Conservation (phyloP, 2,329 filamentous ascomycete species). For the Nemania sp. region DNA sequence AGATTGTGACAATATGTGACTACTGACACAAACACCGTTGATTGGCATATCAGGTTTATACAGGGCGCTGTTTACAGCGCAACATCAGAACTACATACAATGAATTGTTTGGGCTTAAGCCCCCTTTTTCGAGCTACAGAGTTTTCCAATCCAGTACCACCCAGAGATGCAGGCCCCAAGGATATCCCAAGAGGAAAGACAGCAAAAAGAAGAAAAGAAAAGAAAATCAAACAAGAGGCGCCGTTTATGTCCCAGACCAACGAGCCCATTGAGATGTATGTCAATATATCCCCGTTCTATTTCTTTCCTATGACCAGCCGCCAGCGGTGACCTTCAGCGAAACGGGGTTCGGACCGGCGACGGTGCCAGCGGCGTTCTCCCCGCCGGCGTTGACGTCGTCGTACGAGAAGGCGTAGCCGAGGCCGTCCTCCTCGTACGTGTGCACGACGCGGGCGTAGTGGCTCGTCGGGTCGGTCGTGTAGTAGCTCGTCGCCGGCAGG, state of each 20-base stretch:
- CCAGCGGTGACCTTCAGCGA: slow-evolving; percentile 54
- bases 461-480: slow-evolving; percentile 49
- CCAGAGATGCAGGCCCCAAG: slow-evolving; percentile 5
- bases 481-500: slow-evolving; percentile 47
- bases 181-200: neutral
- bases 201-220: too few species aligned
- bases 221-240: too few species aligned
- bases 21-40: too few species aligned
- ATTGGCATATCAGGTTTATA: neutral
- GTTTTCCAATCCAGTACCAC: neutral
- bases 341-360: slow-evolving; percentile 51
- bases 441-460: slow-evolving; percentile 68
- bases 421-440: slow-evolving; percentile 59
- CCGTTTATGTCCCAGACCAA: too few species aligned
- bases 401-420: slow-evolving; percentile 69
- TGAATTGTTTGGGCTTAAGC: slow-evolving; percentile 6
- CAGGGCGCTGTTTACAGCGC: neutral
- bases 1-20: too few species aligned
- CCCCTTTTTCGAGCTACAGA: too few species aligned
- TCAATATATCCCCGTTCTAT: too few species aligned
- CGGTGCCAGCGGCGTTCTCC: slow-evolving; percentile 58
- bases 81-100: slow-evolving; percentile 19
- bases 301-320: slow-evolving; percentile 36
- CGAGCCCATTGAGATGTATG: too few species aligned
- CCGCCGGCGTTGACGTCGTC: slow-evolving; percentile 67